Evolutionary conservation across 2,329 filamentous ascomycete genomes (phyloP), one percentile per base, ranked within the genome.

Genomic region (Geoglossum cookeanum): DNA sequence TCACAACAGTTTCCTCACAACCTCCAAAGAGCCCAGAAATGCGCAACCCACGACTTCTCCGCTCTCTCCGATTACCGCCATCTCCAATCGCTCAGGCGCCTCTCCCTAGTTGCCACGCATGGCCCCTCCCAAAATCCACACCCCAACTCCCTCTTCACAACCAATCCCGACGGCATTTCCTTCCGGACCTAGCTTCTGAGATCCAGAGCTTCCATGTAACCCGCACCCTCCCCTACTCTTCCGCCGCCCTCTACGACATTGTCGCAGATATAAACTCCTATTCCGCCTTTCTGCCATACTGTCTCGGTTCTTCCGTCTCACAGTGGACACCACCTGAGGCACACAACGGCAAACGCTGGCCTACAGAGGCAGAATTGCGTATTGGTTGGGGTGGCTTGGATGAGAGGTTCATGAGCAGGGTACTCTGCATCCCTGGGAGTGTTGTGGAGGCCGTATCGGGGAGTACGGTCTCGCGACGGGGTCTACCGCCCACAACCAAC

Each of bases 231-330:
- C 85, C 86, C 13, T 94, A 94, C 74, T 72, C 82, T 0, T 74
- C 81, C 35, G 65, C 70, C 3, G 74, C 80, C 1, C 81, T 98
- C 63, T 98, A 92, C 78, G 75, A 76, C 62, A 78, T 96, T 57
- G 90, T 98, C 68, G 82, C 89, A 71, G 88, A 96, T 70, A 82
- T 98, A 62, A 80, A 87, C 69, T 81, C 80, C 61, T 98, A 98
- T 78, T 74, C 78, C 42, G 69, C 75, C 62, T 98, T 97, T 75
- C 80, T 98, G n/a, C 92, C 92, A 9, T 96, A 94, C 77, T 94
- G 91, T 72, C 78, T 80, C 48, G 75, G 75, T 51, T 90, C 86
- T 42, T 78, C 75, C 60, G 88, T 97, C 45, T 95, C 88, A 1
- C 75, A 76, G 59, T 88, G 84, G 78, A 84, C 86, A 5, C 57